Evolutionary conservation across 2,329 filamentous ascomycete species (phyloP).

Genomic region (Paraconiothyrium brasiliense): DNA sequence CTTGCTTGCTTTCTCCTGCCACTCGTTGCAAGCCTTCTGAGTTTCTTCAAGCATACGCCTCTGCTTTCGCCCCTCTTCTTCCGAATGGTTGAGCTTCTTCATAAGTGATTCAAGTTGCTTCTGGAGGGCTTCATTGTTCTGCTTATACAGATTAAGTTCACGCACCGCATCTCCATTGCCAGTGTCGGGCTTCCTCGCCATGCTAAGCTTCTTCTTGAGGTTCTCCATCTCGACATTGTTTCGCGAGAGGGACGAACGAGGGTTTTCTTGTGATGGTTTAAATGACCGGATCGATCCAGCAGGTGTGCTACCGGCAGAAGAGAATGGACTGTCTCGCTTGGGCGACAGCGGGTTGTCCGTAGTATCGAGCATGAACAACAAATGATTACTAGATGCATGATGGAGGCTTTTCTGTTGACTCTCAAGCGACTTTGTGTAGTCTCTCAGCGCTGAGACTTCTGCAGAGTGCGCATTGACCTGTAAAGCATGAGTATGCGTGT

Average conservation of each 20-base stretch:
- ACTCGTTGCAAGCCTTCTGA: conserved; percentile 43
- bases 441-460: conserved; percentile 51
- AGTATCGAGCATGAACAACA: conserved; percentile 37
- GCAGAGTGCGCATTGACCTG: conserved; percentile 47
- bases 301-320: conserved; percentile 30
- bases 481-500: neutral
- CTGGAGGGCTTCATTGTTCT: conserved; percentile 47
- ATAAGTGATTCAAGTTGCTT: conserved; percentile 52
- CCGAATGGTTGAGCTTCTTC: conserved; percentile 51
- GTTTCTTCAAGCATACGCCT: conserved; percentile 41
- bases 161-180: conserved; percentile 46
- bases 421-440: conserved; percentile 52
- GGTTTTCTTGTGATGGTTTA: conserved; percentile 36
- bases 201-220: conserved; percentile 51
- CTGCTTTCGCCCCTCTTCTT: conserved; percentile 45
- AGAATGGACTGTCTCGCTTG: conserved; percentile 29
- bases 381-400: conserved; percentile 42
- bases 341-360: conserved; percentile 33
- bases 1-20: conserved; percentile 38
- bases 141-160: conserved; percentile 51
- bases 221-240: conserved; percentile 48
- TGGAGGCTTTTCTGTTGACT: conserved; percentile 42
- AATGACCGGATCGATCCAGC: conserved; percentile 33
- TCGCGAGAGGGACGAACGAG: conserved; percentile 30
- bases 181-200: conserved; percentile 43